These are phyloP conservation scores for Stagonosporopsis vannaccii DNA, from an alignment of 2,329 filamentous ascomycete genomes.

Conservation along the genomic window DNA sequence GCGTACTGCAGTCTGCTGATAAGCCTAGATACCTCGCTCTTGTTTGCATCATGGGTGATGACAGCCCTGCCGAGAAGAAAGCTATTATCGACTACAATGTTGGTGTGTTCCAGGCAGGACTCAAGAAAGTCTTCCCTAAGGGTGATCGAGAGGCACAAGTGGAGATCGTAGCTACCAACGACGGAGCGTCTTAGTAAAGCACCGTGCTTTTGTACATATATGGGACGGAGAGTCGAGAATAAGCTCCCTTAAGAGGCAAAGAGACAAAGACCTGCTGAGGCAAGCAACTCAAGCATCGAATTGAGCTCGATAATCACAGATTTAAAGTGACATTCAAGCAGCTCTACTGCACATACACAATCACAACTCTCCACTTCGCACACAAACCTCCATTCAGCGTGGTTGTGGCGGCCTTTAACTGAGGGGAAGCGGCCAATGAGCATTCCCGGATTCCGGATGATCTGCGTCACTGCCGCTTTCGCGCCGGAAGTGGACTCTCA, in stretches of 20 bases:
- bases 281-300: neutral
- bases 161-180: constrained; percentile 32
- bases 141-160: constrained; percentile 41
- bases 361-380: neutral
- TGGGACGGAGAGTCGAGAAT: neutral
- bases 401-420: constrained; percentile 5
- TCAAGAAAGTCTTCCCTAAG: constrained; percentile 76
- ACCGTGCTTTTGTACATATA: neutral
- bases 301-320: neutral
- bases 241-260: neutral
- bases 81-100: constrained; percentile 88
- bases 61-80: constrained; percentile 82
- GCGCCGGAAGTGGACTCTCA: constrained; percentile 12
- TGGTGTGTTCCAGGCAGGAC: constrained; percentile 78
- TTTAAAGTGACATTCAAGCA: neutral
- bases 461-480: constrained; percentile 16
- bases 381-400: constrained; percentile 11
- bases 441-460: constrained; percentile 7
- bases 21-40: constrained; percentile 73
- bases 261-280: neutral
- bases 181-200: constrained; percentile 17
- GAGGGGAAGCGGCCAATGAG: constrained; percentile 7
- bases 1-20: constrained; percentile 5
- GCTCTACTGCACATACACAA: constrained; percentile 1
- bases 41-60: constrained; percentile 85